A percentile compares a stretch with the other conserved stretches of the same genome.
Conservation (phyloP, 1,284 basidiomycete species). For the Sanghuangporus sanghuang region DNA sequence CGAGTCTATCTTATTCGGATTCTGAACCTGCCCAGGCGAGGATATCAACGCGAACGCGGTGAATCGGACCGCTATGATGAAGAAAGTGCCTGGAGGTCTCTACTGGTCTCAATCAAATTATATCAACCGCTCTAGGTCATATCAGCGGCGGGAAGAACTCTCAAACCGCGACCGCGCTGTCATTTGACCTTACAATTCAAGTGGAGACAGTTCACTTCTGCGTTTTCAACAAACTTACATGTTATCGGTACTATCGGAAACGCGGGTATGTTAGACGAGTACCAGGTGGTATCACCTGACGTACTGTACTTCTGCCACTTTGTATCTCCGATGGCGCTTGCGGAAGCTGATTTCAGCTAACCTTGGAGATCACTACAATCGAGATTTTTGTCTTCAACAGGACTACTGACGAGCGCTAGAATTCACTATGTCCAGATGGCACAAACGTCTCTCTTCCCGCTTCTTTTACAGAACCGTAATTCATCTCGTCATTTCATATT, state of each 20-base stretch:
- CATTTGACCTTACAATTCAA: background rate
- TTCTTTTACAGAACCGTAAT: background rate
- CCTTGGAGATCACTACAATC: background rate
- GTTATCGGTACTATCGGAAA: background rate
- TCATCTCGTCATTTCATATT: background rate
- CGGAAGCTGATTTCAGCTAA: background rate
- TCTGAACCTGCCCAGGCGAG: too few species aligned
- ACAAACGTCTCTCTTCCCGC: background rate
- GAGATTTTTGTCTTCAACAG: background rate
- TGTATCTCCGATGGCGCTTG: background rate
- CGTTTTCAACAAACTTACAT: background rate
- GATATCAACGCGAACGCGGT: too few species aligned
- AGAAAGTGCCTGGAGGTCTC: too few species aligned
- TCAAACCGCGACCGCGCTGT: background rate
- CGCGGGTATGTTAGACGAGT: background rate
- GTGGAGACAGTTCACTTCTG: background rate
- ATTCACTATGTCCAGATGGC: background rate
- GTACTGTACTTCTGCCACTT: background rate
- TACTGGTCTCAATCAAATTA: too few species aligned
- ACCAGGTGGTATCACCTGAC: background rate
- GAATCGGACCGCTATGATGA: too few species aligned
- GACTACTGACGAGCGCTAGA: background rate
- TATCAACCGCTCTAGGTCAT: background rate
- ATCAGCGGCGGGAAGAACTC: background rate
- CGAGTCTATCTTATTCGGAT: too few species aligned